Conservation (phyloP, 208 protist species). For the Trypanosoma caninum region DNA sequence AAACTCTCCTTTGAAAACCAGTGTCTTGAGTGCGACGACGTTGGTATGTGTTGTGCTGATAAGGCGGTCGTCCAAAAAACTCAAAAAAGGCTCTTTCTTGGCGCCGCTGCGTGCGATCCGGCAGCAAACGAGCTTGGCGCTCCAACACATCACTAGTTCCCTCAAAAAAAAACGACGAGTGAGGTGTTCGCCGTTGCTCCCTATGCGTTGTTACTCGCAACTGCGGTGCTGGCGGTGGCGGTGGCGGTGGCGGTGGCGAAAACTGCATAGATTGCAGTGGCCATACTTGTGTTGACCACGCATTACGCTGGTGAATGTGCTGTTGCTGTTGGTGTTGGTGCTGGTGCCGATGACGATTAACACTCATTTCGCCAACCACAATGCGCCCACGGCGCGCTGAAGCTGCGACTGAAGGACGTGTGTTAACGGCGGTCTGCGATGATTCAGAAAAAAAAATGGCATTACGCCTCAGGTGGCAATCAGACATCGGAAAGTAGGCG, state of each 20-base stretch:
- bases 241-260: background rate
- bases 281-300: too few species aligned
- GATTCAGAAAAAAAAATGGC: too few species aligned
- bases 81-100: background rate
- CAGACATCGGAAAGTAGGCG: too few species aligned
- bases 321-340: background rate
- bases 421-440: too few species aligned
- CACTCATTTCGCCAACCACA: too few species aligned
- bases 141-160: too few species aligned
- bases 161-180: too few species aligned
- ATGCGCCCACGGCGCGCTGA: too few species aligned
- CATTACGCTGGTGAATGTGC: background rate
- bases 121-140: background rate
- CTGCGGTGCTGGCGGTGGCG: background rate
- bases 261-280: too few species aligned
- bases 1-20: background rate
- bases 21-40: background rate
- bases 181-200: background rate
- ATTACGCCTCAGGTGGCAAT: too few species aligned
- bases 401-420: too few species aligned
- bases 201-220: background rate
- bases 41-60: background rate
- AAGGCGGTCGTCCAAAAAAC: slow-evolving; percentile 1
- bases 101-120: background rate
- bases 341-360: too few species aligned